A percentile compares a stretch with the other conserved stretches of the same genome.
These are phyloP conservation scores for Camellia sinensis DNA, from an alignment of 148 eudicot genomes.

Conservation along the genomic window DNA sequence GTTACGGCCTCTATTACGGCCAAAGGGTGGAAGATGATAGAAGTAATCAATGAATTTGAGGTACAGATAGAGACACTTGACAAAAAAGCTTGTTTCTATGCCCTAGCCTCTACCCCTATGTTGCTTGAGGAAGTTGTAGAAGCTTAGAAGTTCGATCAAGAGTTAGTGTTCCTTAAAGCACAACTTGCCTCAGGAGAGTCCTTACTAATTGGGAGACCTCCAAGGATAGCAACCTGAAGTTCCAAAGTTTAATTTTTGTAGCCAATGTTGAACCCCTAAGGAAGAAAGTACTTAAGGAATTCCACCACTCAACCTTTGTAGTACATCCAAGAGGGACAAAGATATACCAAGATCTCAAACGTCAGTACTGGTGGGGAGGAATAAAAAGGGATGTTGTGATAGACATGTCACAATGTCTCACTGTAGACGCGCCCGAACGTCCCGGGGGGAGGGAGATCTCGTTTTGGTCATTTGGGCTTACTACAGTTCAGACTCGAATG, in stretches of 20 bases:
- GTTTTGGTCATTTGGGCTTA: no score
- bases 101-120: no score
- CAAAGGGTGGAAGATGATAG: no score
- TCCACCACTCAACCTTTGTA: not conserved
- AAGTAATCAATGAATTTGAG: no score
- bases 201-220: not conserved
- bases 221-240: not conserved
- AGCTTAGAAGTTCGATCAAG: no score
- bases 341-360: not conserved
- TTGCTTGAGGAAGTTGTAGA: no score
- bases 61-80: no score
- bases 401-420: not conserved
- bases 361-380: not conserved
- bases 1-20: not conserved
- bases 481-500: no score
- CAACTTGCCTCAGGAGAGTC: not conserved
- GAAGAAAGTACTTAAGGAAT: not conserved
- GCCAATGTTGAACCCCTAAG: not conserved
- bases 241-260: not conserved
- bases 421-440: no score
- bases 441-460: no score
- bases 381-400: not conserved
- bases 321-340: not conserved
- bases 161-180: no score
- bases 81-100: no score